These are phyloP conservation scores for Tetraselmis striata DNA, from an alignment of 139 green algal species.

Conservation along the genomic window DNA sequence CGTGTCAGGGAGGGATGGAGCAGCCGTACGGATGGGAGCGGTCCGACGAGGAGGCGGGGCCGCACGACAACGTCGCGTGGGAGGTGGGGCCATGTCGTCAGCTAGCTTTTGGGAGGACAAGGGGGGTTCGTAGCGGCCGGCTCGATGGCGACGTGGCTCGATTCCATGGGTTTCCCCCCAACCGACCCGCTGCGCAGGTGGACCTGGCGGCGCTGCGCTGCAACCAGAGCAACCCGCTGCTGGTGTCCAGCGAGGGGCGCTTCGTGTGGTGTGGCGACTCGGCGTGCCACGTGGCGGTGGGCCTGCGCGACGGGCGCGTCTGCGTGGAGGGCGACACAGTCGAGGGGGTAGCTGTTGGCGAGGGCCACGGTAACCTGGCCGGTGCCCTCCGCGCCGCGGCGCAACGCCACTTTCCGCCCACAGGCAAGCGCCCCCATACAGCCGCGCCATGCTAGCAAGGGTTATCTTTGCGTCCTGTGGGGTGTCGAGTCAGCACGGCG, in stretches of 20 bases:
- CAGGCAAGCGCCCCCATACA: not conserved
- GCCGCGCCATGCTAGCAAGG: too few species aligned
- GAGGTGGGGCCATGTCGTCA: not conserved
- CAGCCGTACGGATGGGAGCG: not conserved
- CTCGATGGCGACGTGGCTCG: too few species aligned
- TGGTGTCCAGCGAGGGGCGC: conserved; percentile 2
- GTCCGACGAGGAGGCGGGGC: not conserved
- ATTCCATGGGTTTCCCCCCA: not conserved
- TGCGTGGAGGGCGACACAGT: not conserved
- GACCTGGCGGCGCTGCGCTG: not conserved
- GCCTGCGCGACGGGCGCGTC: not conserved
- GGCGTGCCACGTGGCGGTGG: not conserved
- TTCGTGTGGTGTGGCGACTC: not conserved
- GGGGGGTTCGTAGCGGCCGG: too few species aligned
- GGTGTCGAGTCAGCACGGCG: not conserved
- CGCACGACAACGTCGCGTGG: not conserved
- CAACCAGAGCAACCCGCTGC: conserved; percentile 7
- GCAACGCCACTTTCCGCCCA: conserved; percentile 1
- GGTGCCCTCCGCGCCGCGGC: not conserved
- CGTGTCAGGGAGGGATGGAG: not conserved
- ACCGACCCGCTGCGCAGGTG: not conserved
- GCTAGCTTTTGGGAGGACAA: not conserved
- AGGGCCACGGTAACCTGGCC: not conserved
- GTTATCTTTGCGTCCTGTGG: not conserved
- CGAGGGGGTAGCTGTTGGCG: not conserved